These are phyloP conservation scores for Penicillium simplicissimum DNA, from an alignment of 495 filamentous ascomycete species.

Conservation along the genomic window DNA sequence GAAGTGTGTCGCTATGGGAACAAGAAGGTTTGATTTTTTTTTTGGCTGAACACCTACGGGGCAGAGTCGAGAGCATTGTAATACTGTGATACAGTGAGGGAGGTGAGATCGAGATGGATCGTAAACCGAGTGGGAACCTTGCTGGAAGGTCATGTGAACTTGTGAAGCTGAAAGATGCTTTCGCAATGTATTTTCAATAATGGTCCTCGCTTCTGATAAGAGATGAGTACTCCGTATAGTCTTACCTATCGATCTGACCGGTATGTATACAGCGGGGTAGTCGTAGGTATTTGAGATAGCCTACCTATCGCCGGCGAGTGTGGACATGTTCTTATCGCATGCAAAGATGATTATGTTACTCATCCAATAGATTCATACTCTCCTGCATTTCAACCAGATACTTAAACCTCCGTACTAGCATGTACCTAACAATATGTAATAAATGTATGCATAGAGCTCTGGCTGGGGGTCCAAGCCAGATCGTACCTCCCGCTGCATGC, in stretches of 20 bases:
- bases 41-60: background rate
- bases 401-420: background rate
- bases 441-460: background rate
- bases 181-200: background rate
- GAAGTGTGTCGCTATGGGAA: background rate
- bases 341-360: background rate
- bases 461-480: background rate
- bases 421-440: background rate
- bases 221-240: background rate
- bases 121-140: background rate
- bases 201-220: background rate
- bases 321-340: background rate
- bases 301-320: background rate
- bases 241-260: background rate
- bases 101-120: background rate
- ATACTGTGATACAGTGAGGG: background rate
- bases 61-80: background rate
- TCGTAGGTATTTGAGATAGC: background rate
- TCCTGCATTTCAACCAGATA: background rate
- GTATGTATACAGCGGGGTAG: background rate
- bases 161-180: background rate
- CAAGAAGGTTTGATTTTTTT: background rate
- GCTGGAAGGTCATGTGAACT: background rate
- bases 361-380: background rate
- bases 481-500: conserved; percentile 1